Conservation (phyloP, 768 basidiomycete genomes). For the Udeniomyces megalosporus region DNA sequence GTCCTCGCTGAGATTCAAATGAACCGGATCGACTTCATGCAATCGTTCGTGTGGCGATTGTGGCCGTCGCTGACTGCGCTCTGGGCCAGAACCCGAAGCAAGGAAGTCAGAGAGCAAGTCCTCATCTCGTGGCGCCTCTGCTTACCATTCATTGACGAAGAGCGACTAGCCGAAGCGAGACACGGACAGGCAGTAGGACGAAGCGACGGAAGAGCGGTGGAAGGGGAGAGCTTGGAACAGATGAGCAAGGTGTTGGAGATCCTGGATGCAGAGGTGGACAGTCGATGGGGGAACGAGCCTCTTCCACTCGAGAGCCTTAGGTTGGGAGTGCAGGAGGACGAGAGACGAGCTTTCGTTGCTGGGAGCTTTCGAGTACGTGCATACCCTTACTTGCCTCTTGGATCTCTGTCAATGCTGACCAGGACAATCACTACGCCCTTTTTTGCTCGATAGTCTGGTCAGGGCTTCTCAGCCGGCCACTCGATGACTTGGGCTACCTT, state of each 20-base stretch:
- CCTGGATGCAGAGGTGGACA: conserved; percentile 48
- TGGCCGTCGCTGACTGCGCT: conserved; percentile 52
- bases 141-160: conserved; percentile 47
- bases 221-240: conserved; percentile 1
- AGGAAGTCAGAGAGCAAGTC: conserved; percentile 58
- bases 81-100: conserved; percentile 60
- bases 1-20: conserved; percentile 60
- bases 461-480: conserved; percentile 51
- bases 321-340: conserved; percentile 6
- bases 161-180: neutral
- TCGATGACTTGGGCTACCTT: conserved; percentile 64
- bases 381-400: neutral
- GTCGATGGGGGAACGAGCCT: conserved; percentile 46
- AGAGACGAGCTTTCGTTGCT: neutral
- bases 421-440: too few relatives aligned
- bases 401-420: too few relatives aligned
- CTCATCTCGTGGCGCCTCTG: conserved; percentile 54
- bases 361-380: neutral
- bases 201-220: neutral
- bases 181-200: neutral
- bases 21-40: conserved; percentile 48
- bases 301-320: conserved; percentile 27
- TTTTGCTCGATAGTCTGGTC: conserved; percentile 40
- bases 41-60: conserved; percentile 42
- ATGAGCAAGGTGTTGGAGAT: conserved; percentile 35